Percentiles rank a stretch among this genome's conserved stretches.
These are phyloP conservation scores for Fremontodendron californicum DNA, from an alignment of 345 rosid species.

Conservation along the genomic window DNA sequence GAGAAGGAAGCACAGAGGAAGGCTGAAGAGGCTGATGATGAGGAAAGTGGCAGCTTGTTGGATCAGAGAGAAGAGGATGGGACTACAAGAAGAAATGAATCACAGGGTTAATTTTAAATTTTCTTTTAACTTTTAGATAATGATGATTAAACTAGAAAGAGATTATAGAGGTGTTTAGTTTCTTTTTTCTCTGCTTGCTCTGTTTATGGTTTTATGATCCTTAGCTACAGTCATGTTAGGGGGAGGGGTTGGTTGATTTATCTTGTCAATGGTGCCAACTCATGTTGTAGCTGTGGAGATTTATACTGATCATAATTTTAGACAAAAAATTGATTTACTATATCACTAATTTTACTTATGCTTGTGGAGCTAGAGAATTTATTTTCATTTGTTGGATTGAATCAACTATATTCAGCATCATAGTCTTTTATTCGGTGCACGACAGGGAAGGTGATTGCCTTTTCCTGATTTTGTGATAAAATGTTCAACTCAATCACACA, in stretches of 20 bases:
- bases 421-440: background rate
- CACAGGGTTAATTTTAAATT: constrained; percentile 12
- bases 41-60: constrained; percentile 56
- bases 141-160: background rate
- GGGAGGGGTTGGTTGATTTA: too few species aligned
- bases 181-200: background rate
- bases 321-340: too few species aligned
- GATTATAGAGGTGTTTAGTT: background rate
- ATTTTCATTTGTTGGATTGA: background rate
- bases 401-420: too few species aligned
- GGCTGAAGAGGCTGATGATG: constrained; percentile 44
- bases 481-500: background rate
- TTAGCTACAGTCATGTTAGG: background rate
- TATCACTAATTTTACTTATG: background rate
- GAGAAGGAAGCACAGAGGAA: constrained; percentile 55
- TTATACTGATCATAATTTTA: background rate
- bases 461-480: too few species aligned
- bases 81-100: constrained; percentile 23
- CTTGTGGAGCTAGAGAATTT: background rate
- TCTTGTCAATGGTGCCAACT: background rate
- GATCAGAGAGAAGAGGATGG: constrained; percentile 39
- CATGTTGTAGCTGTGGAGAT: background rate
- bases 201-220: background rate
- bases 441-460: background rate
- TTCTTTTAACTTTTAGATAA: background rate